Conservation (phyloP, 1,284 basidiomycete genomes). For the Ceratobasidium sp. region DNA sequence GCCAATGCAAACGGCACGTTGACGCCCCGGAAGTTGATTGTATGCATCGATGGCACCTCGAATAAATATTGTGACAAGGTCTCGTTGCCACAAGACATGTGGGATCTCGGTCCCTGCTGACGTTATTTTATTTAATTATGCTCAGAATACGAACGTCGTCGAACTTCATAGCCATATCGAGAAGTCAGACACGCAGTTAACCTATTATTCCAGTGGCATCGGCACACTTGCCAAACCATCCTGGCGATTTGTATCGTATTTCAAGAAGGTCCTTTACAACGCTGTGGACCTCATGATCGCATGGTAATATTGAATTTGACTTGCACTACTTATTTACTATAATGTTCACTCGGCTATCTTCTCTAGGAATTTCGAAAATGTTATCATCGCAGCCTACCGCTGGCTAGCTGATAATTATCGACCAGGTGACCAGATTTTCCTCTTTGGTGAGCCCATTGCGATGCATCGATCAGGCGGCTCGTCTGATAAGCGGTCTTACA, state of each 20-base stretch:
- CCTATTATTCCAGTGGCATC: slow-evolving; percentile 46
- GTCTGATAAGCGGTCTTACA: slow-evolving; percentile 43
- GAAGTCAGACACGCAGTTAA: slow-evolving; percentile 15
- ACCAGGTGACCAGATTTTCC: slow-evolving; percentile 41
- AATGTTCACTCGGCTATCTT: no score
- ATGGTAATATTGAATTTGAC: slow-evolving; percentile 4
- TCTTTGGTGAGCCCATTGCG: slow-evolving; percentile 38
- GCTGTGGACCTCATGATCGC: slow-evolving; percentile 37
- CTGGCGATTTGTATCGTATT: neutral
- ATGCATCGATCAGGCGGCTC: no score
- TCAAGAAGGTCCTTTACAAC: neutral
- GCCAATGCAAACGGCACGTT: no score
- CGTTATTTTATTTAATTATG: no score
- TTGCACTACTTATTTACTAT: no score
- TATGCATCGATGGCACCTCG: slow-evolving; percentile 20
- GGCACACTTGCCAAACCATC: slow-evolving; percentile 39
- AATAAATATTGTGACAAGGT: slow-evolving; percentile 21
- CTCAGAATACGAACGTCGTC: slow-evolving; percentile 7
- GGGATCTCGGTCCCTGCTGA: no score
- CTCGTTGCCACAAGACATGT: neutral
- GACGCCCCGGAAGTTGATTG: neutral
- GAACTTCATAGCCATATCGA: slow-evolving; percentile 1
- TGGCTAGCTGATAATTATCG: slow-evolving; percentile 46
- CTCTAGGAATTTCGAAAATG: slow-evolving; percentile 45
- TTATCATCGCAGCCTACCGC: slow-evolving; percentile 40